Conservation (phyloP, 768 basidiomycete genomes). For the Paxillus rubicundulus region DNA sequence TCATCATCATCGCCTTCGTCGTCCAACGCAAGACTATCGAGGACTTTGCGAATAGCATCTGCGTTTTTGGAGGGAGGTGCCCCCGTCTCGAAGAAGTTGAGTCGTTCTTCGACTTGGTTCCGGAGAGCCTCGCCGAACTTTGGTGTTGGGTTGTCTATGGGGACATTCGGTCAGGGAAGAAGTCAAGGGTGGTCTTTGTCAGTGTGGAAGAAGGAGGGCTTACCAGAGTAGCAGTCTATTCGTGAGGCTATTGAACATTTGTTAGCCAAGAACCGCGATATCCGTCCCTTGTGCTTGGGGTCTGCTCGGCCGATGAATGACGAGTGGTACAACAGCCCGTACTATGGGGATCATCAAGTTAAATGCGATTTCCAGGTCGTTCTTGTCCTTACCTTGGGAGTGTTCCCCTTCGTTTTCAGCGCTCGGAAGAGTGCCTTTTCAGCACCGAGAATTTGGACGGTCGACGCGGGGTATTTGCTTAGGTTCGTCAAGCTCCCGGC, state of each 20-base stretch:
- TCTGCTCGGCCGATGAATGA: slow-evolving; percentile 95
- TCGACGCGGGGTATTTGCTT: slow-evolving; percentile 97
- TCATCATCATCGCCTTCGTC: slow-evolving; percentile 56
- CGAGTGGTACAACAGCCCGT: slow-evolving; percentile 96
- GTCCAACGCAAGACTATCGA: slow-evolving; percentile 74
- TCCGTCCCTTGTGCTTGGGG: slow-evolving; percentile 93
- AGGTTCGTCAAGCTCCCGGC: slow-evolving; percentile 95
- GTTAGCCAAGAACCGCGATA: slow-evolving; percentile 98
- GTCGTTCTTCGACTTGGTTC: slow-evolving; percentile 91
- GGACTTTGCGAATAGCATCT: slow-evolving; percentile 87
- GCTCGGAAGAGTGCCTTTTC: slow-evolving; percentile 98
- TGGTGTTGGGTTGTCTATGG: slow-evolving; percentile 75
- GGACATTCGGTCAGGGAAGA: not conserved
- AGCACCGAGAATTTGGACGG: slow-evolving; percentile 96
- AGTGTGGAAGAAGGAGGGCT: slow-evolving; percentile 14
- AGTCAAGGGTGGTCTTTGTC: not conserved
- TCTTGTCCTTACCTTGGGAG: slow-evolving; percentile 68
- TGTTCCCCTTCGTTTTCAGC: slow-evolving; percentile 98
- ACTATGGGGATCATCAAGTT: slow-evolving; percentile 46
- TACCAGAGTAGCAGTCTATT: slow-evolving; percentile 92
- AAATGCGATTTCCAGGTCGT: not conserved
- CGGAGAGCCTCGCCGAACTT: slow-evolving; percentile 96
- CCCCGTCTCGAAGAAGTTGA: slow-evolving; percentile 92
- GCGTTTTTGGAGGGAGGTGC: slow-evolving; percentile 86
- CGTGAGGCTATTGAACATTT: slow-evolving; percentile 97